Evolutionary conservation across 2,329 filamentous ascomycete species (phyloP), one percentile per base, ranked within the genome.

Genomic region (Fusarium sp.): DNA sequence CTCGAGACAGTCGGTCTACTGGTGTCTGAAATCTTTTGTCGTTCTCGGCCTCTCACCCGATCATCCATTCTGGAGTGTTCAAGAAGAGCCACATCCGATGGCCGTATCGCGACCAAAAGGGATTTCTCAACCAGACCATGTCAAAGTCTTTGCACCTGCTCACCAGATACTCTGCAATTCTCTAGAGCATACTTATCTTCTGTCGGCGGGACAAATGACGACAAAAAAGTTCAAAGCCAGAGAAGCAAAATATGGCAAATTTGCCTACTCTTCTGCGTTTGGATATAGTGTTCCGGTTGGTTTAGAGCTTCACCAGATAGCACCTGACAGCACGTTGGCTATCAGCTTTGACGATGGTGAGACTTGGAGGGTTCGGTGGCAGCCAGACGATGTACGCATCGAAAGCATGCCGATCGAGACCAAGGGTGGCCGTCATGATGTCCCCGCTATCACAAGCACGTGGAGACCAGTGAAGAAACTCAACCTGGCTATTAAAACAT

Each of bases 1-100:
- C 67, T 86, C 84, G 1, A 83, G 84, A 0, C 84, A 86, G 59
- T 86, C 83, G 0, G 77, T 80, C 0, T 87, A 87, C 68, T 87
- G 84, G 85, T 81, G 80, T 14, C 70, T 86, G 28, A 87, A 87
- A 58, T 79, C 81, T 0, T 78, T 86, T 4, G 73, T 85, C 2
- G 78, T 77, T 0, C 69, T 84, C 0, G 76, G 74, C 0, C 60
- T 86, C 0, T 62, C 75, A 0, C 55, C 70, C 5, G 60, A 70
- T 0, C 75, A 84, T 48, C 67, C 75, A 0, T 86, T 87, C 56
- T 86, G 85, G 84, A 70, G 68, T 0, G 67, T 74, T 0, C 57
- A 80, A 5, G 83, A 86, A 55, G 50, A 65, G 1, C 59, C 73
- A 1, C 70, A 74, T 45, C 75, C 72, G 3, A 49, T 50, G 5